phyloP scores from a whole-genome alignment of 495 filamentous ascomycete species.

The Letharia columbiana region DNA sequence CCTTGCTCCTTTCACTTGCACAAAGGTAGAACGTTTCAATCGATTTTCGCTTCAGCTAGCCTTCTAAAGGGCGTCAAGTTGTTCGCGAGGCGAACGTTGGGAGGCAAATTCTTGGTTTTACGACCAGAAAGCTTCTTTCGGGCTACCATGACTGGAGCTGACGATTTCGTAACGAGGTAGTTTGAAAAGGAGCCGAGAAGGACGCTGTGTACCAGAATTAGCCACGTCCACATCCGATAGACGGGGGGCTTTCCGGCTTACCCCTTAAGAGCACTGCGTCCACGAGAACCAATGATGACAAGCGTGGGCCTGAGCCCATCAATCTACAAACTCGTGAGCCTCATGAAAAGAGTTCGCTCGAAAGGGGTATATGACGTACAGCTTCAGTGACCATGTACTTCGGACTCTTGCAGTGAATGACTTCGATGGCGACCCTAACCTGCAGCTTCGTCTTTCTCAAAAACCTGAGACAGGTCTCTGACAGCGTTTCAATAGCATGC shows the following conservation, averaged over 20 bases:
- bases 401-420: slow-evolving; percentile 95
- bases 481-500: slow-evolving; percentile 66
- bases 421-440: slow-evolving; percentile 84
- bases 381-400: slow-evolving; percentile 79
- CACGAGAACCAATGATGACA: slow-evolving; percentile 83
- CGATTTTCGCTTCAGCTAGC: slow-evolving; percentile 14
- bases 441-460: slow-evolving; percentile 85
- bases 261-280: slow-evolving; percentile 88
- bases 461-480: slow-evolving; percentile 68
- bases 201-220: slow-evolving; percentile 46
- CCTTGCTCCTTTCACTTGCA: not conserved
- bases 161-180: slow-evolving; percentile 91
- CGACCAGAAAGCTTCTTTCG: slow-evolving; percentile 64
- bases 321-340: slow-evolving; percentile 47
- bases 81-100: slow-evolving; percentile 58
- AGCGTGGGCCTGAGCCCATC: slow-evolving; percentile 87
- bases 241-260: slow-evolving; percentile 29
- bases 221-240: not conserved
- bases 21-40: not conserved
- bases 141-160: slow-evolving; percentile 92
- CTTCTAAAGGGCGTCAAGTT: slow-evolving; percentile 47
- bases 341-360: slow-evolving; percentile 11
- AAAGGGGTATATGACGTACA: slow-evolving; percentile 32
- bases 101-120: slow-evolving; percentile 57
- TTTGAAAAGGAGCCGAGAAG: slow-evolving; percentile 93